Evolutionary conservation across 2,329 filamentous ascomycete genomes (phyloP).

Genomic region (Aspergillus viridinutans): DNA sequence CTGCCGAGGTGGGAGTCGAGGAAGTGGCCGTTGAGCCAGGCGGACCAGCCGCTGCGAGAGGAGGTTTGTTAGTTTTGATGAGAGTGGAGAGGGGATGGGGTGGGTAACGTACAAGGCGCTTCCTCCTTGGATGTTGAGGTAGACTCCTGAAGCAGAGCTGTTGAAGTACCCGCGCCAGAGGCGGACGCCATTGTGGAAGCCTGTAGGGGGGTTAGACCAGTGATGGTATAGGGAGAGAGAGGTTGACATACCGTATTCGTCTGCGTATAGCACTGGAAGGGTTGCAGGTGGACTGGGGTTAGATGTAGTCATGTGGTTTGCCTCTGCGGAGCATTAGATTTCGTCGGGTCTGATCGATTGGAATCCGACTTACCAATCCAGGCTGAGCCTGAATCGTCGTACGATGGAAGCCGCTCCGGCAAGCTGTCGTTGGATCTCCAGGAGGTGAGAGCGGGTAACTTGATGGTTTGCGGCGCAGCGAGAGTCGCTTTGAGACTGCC

Average conservation of each 20-base stretch:
- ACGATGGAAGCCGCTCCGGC: conserved; percentile 38
- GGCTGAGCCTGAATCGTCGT: conserved; percentile 41
- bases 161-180: conserved; percentile 46
- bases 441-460: conserved; percentile 28
- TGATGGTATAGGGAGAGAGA: neutral
- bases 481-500: conserved; percentile 38
- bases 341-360: neutral
- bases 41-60: conserved; percentile 48
- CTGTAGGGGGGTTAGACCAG: conserved; percentile 7
- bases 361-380: conserved; percentile 27
- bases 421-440: conserved; percentile 45
- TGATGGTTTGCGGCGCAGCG: conserved; percentile 21
- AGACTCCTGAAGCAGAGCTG: conserved; percentile 31
- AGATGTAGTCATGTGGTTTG: conserved; percentile 39
- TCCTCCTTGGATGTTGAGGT: conserved; percentile 52
- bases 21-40: conserved; percentile 55
- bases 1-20: conserved; percentile 53
- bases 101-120: conserved; percentile 40
- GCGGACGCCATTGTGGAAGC: conserved; percentile 43
- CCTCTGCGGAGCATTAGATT: conserved; percentile 19
- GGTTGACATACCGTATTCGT: conserved; percentile 37
- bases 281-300: conserved; percentile 42
- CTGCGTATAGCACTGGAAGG: conserved; percentile 44
- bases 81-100: neutral
- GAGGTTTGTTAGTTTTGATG: neutral